Conservation (phyloP, 2,329 filamentous ascomycete species). For the Fusarium bactridioides region DNA sequence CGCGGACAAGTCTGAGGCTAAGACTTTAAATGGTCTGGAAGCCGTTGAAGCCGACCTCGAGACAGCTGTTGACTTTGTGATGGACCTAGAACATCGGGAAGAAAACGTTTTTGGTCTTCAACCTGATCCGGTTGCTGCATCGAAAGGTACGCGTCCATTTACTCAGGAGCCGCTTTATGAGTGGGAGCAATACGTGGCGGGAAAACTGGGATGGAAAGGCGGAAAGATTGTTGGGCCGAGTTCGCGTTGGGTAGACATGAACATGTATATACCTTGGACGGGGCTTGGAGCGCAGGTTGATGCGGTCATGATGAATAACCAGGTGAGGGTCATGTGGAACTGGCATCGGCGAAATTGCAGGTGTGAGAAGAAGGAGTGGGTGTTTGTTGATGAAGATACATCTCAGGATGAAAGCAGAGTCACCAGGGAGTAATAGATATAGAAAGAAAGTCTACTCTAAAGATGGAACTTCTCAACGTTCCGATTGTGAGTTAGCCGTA, state of each 20-base stretch:
- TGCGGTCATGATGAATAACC: background rate
- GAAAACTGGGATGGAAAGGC: background rate
- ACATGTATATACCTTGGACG: background rate
- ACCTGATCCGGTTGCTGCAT: background rate
- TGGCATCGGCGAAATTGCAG: background rate
- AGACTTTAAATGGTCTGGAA: background rate
- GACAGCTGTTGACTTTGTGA: background rate
- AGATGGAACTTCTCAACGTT: rapidly evolving
- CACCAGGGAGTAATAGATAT: rapidly evolving
- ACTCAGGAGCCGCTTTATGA: background rate
- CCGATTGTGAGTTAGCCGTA: no score
- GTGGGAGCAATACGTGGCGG: rapidly evolving
- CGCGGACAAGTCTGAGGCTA: background rate
- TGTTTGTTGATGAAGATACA: background rate
- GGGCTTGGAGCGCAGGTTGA: background rate
- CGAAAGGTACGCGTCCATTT: background rate
- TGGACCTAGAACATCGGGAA: background rate
- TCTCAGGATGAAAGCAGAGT: background rate
- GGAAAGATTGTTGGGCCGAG: background rate
- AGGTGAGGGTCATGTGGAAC: background rate
- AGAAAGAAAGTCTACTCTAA: rapidly evolving
- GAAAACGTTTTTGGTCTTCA: background rate
- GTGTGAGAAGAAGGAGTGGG: background rate
- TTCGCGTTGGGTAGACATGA: background rate
- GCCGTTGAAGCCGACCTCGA: background rate